These are phyloP conservation scores for Seiridium cupressi DNA, from an alignment of 2,329 filamentous ascomycete species.

Conservation along the genomic window DNA sequence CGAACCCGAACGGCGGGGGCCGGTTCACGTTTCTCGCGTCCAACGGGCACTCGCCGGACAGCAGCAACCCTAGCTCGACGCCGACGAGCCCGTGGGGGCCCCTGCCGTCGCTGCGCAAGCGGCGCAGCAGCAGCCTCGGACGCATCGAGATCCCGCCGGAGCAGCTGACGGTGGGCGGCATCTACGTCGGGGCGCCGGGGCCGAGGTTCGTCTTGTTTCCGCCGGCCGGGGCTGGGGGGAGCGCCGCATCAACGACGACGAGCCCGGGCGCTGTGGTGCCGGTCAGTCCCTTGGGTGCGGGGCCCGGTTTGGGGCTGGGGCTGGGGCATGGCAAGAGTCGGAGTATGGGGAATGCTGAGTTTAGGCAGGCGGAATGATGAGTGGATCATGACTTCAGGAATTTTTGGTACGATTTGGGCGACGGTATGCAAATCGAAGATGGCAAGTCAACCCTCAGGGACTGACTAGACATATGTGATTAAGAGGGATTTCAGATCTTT, in stretches of 20 bases:
- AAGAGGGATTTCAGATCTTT: too few species aligned
- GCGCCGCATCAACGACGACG: too few species aligned
- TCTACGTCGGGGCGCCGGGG: not conserved
- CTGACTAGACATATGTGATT: too few species aligned
- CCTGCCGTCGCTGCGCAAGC: not conserved
- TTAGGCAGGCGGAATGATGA: not conserved
- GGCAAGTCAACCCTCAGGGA: not conserved
- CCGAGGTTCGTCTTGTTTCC: slow-evolving; percentile 3
- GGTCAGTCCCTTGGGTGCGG: not conserved
- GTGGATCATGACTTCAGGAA: too few species aligned
- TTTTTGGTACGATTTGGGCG: too few species aligned
- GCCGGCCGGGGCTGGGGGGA: not conserved
- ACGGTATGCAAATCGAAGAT: not conserved
- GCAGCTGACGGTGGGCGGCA: not conserved
- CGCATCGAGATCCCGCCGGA: not conserved
- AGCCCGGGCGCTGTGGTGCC: not conserved
- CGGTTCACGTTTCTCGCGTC: slow-evolving; percentile 1
- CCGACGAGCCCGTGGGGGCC: slow-evolving; percentile 1
- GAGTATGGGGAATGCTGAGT: not conserved
- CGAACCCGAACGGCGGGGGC: not conserved
- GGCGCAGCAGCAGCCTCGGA: not conserved
- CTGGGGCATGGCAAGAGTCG: not conserved
- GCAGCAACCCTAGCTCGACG: not conserved
- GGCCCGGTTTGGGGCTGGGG: not conserved
- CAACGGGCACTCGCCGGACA: not conserved